Evolutionary conservation across 2,329 filamentous ascomycete genomes (phyloP).

Genomic region (Alternaria gansuensis): DNA sequence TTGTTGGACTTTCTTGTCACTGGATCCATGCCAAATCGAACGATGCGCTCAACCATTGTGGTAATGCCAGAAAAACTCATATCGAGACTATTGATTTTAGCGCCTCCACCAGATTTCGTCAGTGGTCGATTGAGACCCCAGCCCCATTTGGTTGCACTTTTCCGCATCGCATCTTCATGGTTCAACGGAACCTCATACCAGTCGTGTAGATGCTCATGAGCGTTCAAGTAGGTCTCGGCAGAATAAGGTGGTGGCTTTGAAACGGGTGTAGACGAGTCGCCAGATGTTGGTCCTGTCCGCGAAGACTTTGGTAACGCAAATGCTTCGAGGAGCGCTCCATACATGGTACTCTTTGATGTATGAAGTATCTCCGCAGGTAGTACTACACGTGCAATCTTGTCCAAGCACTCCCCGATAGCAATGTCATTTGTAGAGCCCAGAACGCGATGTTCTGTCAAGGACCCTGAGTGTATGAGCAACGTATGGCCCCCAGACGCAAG

Average conservation of each 20-base stretch:
- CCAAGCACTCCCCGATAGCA: slow-evolving; percentile 88
- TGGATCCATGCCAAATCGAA: slow-evolving; percentile 52
- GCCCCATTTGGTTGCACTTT: slow-evolving; percentile 60
- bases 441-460: slow-evolving; percentile 74
- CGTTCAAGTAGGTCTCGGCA: slow-evolving; percentile 34
- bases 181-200: slow-evolving; percentile 67
- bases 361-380: slow-evolving; percentile 70
- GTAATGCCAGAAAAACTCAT: slow-evolving; percentile 73
- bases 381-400: slow-evolving; percentile 83
- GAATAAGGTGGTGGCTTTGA: slow-evolving; percentile 13
- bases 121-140: slow-evolving; percentile 78
- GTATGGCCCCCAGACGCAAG: slow-evolving; percentile 94
- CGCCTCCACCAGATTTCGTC: slow-evolving; percentile 55
- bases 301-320: slow-evolving; percentile 73
- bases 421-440: slow-evolving; percentile 79
- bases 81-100: slow-evolving; percentile 44
- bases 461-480: slow-evolving; percentile 77
- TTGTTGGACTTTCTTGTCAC: slow-evolving; percentile 42
- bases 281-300: slow-evolving; percentile 9
- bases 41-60: slow-evolving; percentile 69
- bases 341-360: slow-evolving; percentile 72
- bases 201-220: slow-evolving; percentile 45
- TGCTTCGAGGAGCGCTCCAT: slow-evolving; percentile 78
- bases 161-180: slow-evolving; percentile 67
- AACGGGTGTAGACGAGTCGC: not conserved